Conservation (phyloP, 2,329 filamentous ascomycete species). For the Monilinia aucupariae region DNA sequence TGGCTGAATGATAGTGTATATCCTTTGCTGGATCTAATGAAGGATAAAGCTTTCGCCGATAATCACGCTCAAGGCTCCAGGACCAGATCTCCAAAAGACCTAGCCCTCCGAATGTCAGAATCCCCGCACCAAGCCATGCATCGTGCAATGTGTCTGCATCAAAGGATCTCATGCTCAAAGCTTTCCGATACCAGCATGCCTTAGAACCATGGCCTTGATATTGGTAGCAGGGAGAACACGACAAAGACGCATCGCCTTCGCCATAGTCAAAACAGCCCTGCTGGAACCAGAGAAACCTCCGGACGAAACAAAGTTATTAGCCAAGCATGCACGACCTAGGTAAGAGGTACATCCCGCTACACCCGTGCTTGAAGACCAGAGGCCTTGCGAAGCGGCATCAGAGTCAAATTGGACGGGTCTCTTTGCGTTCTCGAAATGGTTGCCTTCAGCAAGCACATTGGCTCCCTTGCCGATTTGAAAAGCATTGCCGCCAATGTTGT, state of each 20-base stretch:
- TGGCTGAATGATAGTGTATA: no score
- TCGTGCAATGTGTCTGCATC: not conserved
- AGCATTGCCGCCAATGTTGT: not conserved
- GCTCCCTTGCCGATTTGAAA: not conserved
- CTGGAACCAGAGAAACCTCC: not conserved
- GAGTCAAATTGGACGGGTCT: not conserved
- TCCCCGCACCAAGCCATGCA: not conserved
- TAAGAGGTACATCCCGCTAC: not conserved
- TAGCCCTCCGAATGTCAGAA: no score
- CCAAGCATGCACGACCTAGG: not conserved
- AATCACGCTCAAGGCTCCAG: no score
- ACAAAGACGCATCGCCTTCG: not conserved
- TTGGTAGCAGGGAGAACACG: not conserved
- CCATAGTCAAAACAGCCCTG: not conserved
- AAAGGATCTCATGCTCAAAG: not conserved
- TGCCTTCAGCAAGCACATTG: constrained; percentile 1
- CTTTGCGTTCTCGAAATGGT: not conserved
- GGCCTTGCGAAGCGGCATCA: not conserved
- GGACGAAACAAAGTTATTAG: not conserved
- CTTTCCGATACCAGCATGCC: not conserved
- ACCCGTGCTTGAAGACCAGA: not conserved
- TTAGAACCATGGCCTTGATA: not conserved
- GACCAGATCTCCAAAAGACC: no score
- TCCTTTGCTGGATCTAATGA: no score
- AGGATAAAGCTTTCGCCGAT: no score